These are phyloP conservation scores for Anisodus acutangulus DNA, from an alignment of 257 asterid species.

Conservation along the genomic window DNA sequence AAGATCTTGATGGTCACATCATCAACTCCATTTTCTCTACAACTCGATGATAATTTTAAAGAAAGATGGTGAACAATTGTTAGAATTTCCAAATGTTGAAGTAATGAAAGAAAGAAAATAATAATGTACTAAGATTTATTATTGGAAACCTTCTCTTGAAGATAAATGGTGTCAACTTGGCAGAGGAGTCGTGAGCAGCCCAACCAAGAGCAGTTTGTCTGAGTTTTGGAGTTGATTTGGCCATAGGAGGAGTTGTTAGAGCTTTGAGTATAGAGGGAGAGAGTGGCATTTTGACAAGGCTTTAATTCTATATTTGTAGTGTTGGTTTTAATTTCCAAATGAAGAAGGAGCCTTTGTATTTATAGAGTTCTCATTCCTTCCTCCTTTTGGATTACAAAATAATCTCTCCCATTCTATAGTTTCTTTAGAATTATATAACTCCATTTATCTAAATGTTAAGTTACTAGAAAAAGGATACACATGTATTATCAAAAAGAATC, in stretches of 20 bases:
- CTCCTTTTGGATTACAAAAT: too few relatives aligned
- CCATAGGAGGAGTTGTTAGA: neutral
- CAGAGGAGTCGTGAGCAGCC: slow-evolving; percentile 35
- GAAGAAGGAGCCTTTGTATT: neutral
- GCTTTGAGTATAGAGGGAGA: slow-evolving; percentile 21
- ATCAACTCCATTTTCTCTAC: slow-evolving; percentile 31
- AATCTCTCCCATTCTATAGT: too few relatives aligned
- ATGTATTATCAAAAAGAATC: too few relatives aligned
- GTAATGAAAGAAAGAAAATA: neutral
- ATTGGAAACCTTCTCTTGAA: slow-evolving; percentile 34
- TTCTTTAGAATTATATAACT: neutral
- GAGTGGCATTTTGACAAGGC: neutral
- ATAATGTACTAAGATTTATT: neutral
- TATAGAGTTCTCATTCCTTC: neutral
- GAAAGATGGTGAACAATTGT: neutral
- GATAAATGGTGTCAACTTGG: slow-evolving; percentile 30
- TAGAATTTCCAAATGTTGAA: neutral
- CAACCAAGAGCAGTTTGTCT: slow-evolving; percentile 33
- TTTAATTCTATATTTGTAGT: neutral
- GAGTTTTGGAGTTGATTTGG: neutral
- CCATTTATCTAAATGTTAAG: too few relatives aligned
- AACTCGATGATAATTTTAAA: neutral
- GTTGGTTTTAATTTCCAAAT: neutral
- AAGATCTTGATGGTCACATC: slow-evolving; percentile 34
- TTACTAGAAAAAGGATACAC: too few relatives aligned